Conservation (phyloP, 805 yeast genomes). For the Ogataea pini region DNA sequence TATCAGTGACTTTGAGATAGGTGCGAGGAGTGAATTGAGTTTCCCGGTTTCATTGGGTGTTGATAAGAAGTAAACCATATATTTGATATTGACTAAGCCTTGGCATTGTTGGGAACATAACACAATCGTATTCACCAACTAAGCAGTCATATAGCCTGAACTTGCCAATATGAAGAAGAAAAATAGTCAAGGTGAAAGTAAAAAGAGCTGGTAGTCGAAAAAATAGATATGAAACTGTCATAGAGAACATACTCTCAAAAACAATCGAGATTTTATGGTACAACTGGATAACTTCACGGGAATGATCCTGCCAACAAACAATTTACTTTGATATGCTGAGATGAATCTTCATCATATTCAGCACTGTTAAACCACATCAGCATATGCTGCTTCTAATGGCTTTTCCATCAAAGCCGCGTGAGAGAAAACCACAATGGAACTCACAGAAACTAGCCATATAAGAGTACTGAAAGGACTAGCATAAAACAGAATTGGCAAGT, state of each 20-base stretch:
- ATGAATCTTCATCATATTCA: no score
- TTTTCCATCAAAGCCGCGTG: slow-evolving; percentile 94
- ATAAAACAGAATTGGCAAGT: slow-evolving; percentile 53
- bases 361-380: slow-evolving; percentile 50
- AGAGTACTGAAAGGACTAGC: slow-evolving; percentile 89
- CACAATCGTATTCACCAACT: no score
- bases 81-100: no score
- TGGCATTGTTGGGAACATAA: no score
- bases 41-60: background rate
- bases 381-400: slow-evolving; percentile 93
- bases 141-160: no score
- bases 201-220: background rate
- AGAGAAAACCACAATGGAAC: slow-evolving; percentile 71
- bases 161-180: background rate
- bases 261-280: no score
- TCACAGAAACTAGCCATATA: slow-evolving; percentile 90
- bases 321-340: no score
- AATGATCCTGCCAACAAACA: no score
- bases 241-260: background rate
- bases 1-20: background rate
- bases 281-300: background rate
- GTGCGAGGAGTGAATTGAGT: background rate
- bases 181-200: background rate
- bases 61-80: background rate
- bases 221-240: background rate